phyloP scores from a whole-genome alignment of 352 stramenopile species.

The Phytopythium vexans region DNA sequence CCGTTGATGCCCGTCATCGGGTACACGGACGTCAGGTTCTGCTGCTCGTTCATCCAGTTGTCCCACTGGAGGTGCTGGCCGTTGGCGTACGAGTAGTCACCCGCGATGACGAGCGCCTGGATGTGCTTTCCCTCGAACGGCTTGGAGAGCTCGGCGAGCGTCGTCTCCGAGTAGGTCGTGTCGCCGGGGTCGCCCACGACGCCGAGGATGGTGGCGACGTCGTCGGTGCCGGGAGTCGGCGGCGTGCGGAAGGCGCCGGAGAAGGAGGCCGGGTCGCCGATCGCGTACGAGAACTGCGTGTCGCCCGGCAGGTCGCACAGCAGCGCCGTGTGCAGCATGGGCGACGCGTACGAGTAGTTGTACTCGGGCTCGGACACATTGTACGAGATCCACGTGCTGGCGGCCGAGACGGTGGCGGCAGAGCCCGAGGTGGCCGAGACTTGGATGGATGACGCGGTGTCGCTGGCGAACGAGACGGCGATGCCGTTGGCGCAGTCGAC shows the following conservation, averaged over 20 bases:
- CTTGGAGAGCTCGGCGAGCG: constrained; percentile 24
- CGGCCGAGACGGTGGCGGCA: constrained; percentile 10
- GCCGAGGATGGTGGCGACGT: constrained; percentile 35
- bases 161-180: constrained; percentile 31
- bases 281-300: constrained; percentile 47
- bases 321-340: constrained; percentile 44
- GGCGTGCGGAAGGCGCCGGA: constrained; percentile 26
- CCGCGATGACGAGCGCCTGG: constrained; percentile 44
- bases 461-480: constrained; percentile 35
- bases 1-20: constrained; percentile 49
- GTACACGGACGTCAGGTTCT: constrained; percentile 40
- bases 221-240: constrained; percentile 23
- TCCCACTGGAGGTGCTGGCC: constrained; percentile 66
- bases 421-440: constrained; percentile 21
- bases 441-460: constrained; percentile 19
- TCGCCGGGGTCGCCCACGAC: constrained; percentile 41
- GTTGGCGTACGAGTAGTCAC: constrained; percentile 71
- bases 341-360: constrained; percentile 50
- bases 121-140: constrained; percentile 35
- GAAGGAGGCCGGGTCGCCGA: constrained; percentile 30
- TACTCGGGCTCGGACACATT: constrained; percentile 32
- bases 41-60: constrained; percentile 57
- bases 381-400: constrained; percentile 34
- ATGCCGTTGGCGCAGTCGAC: constrained; percentile 32
- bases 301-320: constrained; percentile 33